Evolutionary conservation across 2,329 filamentous ascomycete genomes (phyloP), one percentile per base, ranked within the genome.

Genomic region (Colletotrichum kahawae): DNA sequence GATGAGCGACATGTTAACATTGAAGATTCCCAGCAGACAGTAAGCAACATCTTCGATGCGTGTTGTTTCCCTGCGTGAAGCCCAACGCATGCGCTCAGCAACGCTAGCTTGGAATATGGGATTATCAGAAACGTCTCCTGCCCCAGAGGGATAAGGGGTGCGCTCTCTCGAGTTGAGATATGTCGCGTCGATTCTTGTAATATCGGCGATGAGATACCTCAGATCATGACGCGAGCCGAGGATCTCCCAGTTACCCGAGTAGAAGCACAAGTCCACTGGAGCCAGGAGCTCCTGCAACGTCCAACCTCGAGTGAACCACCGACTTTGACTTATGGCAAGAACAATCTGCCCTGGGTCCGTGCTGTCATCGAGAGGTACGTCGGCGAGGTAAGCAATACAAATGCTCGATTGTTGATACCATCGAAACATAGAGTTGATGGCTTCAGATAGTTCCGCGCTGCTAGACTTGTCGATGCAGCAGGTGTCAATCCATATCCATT

Each of bases 321-420:
- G 18, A 9, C 48, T 24, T 24, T 24, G 24, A 24, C 2, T 24
- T 24, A 24, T 24, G 24, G 24, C 24, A 24, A 3, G 3, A 21
- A 3, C 2, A 24, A 4, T 24, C 24, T 24, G 24, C 24, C 24
- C 24, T 2, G 24, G 24, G 24, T 4, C 24, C n/a, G n/a, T 24
- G 24, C 24, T 24, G 24, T 24, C 24, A 33, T 4, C 1, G 31
- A 1, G 24, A 43, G 2, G 6, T 14, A 82, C 78, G 38, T 82
- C 81, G 12, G 77, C 72, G 5, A 84, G 77, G 63, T 81, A 85
- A 2, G 80, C 82, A 24, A 76, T 77, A 70, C 78, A 80, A 8
- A 78, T 34, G 12, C 18, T 54, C 1, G 79, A 69, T 4, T 73
- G 27, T 18, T 72, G 16, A 48, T 79, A 80, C 73, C 78, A 78